phyloP scores from a whole-genome alignment of 2,329 filamentous ascomycete species.

The Arthrobotrys sphaeroides region DNA sequence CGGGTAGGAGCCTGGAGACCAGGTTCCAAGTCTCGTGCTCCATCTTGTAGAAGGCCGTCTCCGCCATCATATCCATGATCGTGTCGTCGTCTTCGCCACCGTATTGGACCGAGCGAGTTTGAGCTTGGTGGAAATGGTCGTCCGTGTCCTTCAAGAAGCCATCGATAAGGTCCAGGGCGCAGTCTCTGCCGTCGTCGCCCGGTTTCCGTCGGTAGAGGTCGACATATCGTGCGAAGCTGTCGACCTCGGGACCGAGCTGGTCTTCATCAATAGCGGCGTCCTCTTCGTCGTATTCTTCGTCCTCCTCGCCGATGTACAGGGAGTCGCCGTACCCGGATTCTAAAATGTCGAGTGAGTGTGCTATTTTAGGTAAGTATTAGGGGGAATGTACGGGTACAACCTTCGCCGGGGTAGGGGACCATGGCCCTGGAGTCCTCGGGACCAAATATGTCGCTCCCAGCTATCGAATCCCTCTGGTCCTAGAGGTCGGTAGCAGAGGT shows the following conservation, averaged over 20 bases:
- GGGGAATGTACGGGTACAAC: slow-evolving; percentile 64
- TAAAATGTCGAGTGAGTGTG: too few relatives aligned
- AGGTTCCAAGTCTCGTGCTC: slow-evolving; percentile 94
- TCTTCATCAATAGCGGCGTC: slow-evolving; percentile 68
- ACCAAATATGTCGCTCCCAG: slow-evolving; percentile 43
- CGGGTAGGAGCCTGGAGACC: slow-evolving; percentile 75
- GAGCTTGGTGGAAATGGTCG: slow-evolving; percentile 40
- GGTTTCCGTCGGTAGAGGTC: slow-evolving; percentile 58
- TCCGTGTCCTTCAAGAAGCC: slow-evolving; percentile 55
- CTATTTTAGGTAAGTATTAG: slow-evolving; percentile 29
- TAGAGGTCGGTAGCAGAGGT: not conserved
- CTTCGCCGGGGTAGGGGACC: slow-evolving; percentile 52
- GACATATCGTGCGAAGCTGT: slow-evolving; percentile 49
- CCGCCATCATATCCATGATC: slow-evolving; percentile 60
- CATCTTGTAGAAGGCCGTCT: slow-evolving; percentile 75
- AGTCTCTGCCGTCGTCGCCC: slow-evolving; percentile 54
- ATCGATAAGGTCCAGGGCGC: slow-evolving; percentile 54
- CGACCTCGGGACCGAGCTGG: slow-evolving; percentile 59
- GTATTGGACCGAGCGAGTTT: slow-evolving; percentile 14
- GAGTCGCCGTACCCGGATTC: slow-evolving; percentile 58
- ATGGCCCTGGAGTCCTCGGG: slow-evolving; percentile 39
- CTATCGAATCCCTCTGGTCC: slow-evolving; percentile 43
- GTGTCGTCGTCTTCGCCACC: slow-evolving; percentile 34
- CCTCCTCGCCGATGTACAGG: slow-evolving; percentile 58
- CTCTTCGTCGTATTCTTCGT: slow-evolving; percentile 58